Percentiles rank a stretch among this genome's conserved stretches.
Conservation (phyloP, 805 yeast genomes). For the Huiozyma sinensis region DNA sequence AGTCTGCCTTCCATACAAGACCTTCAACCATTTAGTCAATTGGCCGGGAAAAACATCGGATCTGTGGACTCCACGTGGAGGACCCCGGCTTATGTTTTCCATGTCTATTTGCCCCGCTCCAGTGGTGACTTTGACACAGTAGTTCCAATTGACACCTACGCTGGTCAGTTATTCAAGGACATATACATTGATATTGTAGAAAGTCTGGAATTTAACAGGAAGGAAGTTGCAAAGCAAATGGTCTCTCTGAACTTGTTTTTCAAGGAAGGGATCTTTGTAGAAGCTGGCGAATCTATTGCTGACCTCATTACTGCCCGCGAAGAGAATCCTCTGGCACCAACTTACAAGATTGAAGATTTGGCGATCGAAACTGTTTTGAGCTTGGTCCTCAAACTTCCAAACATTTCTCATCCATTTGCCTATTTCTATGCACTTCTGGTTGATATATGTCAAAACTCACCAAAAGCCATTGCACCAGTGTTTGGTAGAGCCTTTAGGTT, state of each 20-base stretch:
- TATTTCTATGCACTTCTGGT: conserved; percentile 80
- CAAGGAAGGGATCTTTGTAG: conserved; percentile 51
- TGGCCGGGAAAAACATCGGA: conserved; percentile 31
- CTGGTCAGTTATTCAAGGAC: conserved; percentile 62
- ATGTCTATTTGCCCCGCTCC: conserved; percentile 43
- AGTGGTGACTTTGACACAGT: conserved; percentile 55
- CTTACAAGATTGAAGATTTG: conserved; percentile 87
- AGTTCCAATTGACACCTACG: conserved; percentile 41
- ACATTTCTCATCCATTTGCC: conserved; percentile 51
- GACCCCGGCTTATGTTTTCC: conserved; percentile 48
- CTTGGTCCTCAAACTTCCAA: conserved; percentile 66
- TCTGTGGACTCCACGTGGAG: conserved; percentile 60
- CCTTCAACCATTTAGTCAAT: conserved; percentile 23
- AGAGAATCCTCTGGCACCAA: conserved; percentile 39
- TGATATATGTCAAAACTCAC: conserved; percentile 76
- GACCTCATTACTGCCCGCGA: conserved; percentile 38
- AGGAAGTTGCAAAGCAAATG: conserved; percentile 76
- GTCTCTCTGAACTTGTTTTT: conserved; percentile 65
- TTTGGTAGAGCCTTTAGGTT: conserved; percentile 86
- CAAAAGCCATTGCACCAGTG: conserved; percentile 82
- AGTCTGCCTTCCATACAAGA: conserved; percentile 30
- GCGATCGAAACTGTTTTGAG: conserved; percentile 75
- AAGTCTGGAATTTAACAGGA: conserved; percentile 79
- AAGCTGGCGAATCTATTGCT: conserved; percentile 70
- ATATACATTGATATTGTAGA: conserved; percentile 63